Evolutionary conservation across 768 basidiomycete genomes (phyloP).

Genomic region (Cystofilobasidium ferigula): DNA sequence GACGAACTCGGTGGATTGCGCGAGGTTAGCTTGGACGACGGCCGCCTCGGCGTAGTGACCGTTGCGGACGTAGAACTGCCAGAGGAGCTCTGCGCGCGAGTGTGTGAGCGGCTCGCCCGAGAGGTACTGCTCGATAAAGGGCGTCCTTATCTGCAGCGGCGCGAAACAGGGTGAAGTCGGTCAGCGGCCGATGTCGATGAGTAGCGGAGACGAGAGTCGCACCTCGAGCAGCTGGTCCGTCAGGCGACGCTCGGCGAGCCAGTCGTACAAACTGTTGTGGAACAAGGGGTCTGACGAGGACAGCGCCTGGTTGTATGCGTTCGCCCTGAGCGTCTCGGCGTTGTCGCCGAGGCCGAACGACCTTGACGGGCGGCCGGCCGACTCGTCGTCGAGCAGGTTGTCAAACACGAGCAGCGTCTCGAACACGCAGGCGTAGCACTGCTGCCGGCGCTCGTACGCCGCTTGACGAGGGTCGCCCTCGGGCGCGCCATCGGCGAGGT

Average conservation of each 20-base stretch:
- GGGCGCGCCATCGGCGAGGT: slow-evolving; percentile 57
- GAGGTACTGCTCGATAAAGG: slow-evolving; percentile 79
- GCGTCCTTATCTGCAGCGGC: slow-evolving; percentile 58
- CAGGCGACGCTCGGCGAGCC: slow-evolving; percentile 67
- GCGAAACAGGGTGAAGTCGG: not conserved
- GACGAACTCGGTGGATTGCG: slow-evolving; percentile 71
- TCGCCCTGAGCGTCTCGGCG: slow-evolving; percentile 60
- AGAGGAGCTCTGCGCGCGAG: slow-evolving; percentile 75
- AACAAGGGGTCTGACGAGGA: slow-evolving; percentile 80
- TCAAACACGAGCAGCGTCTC: slow-evolving; percentile 74
- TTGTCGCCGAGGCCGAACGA: slow-evolving; percentile 39
- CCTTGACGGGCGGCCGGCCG: not conserved
- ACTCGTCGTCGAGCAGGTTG: slow-evolving; percentile 44
- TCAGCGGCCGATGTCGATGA: not conserved
- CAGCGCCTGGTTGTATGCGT: slow-evolving; percentile 79
- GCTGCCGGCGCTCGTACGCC: slow-evolving; percentile 52
- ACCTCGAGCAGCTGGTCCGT: slow-evolving; percentile 88
- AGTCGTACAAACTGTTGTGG: slow-evolving; percentile 87
- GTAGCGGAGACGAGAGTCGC: slow-evolving; percentile 29
- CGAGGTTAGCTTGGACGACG: slow-evolving; percentile 66
- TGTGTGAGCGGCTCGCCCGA: slow-evolving; percentile 66
- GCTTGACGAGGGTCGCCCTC: slow-evolving; percentile 50
- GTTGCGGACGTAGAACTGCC: slow-evolving; percentile 95
- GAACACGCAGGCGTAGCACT: slow-evolving; percentile 72
- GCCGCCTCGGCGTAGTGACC: slow-evolving; percentile 79